Conservation (phyloP, 805 yeast genomes). For the Pichia thaimueangensis region DNA sequence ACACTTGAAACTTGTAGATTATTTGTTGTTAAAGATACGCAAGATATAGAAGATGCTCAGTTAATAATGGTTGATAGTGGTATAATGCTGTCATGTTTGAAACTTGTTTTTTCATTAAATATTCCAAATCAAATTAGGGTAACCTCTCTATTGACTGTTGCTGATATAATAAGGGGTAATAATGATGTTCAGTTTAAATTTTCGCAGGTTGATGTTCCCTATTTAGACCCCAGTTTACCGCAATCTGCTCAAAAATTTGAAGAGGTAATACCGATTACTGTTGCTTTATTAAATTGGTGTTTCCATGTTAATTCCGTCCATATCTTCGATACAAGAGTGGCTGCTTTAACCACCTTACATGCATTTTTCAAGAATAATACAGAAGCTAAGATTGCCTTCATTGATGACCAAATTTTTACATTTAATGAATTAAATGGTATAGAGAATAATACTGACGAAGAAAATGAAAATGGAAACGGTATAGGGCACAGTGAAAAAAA, state of each 20-base stretch:
- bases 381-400: conserved; percentile 54
- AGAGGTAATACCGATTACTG: conserved; percentile 56
- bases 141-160: conserved; percentile 63
- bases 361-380: conserved; percentile 62
- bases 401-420: conserved; percentile 55
- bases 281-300: conserved; percentile 79
- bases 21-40: conserved; percentile 69
- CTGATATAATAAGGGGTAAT: conserved; percentile 69
- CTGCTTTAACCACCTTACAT: conserved; percentile 58
- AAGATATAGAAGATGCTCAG: conserved; percentile 58
- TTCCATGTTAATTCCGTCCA: conserved; percentile 76
- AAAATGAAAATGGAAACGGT: conserved; percentile 1
- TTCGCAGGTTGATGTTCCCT: conserved; percentile 85
- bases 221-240: conserved; percentile 58
- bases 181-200: conserved; percentile 61
- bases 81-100: conserved; percentile 56
- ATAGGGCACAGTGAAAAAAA: too few species aligned
- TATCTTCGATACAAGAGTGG: conserved; percentile 72
- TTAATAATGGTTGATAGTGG: conserved; percentile 51
- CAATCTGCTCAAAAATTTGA: conserved; percentile 27
- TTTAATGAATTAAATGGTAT: conserved; percentile 30
- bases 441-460: conserved; percentile 9
- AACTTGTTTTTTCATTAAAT: conserved; percentile 60
- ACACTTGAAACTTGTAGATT: conserved; percentile 67
- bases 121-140: conserved; percentile 65